A percentile compares a stretch with the other conserved stretches of the same genome.
Conservation (phyloP, 768 basidiomycete genomes). For the Thelephora aurantiotincta region DNA sequence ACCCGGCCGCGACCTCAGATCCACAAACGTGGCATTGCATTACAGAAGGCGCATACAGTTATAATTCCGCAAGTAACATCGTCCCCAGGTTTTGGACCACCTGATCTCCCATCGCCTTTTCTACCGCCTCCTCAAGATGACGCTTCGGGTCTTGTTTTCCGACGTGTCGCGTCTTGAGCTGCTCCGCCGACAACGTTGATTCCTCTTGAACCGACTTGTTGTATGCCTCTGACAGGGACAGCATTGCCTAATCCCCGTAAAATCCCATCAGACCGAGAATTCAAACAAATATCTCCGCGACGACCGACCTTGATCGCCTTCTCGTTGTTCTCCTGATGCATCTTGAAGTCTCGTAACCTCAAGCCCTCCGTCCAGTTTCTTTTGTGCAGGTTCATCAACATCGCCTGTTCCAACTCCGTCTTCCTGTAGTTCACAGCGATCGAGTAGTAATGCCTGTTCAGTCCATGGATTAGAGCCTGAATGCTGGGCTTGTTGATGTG, state of each 20-base stretch:
- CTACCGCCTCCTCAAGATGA: conserved; percentile 93
- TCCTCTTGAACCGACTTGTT: conserved; percentile 98
- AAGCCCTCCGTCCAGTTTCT: conserved; percentile 98
- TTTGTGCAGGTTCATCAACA: conserved; percentile 99
- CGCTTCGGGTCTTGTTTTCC: conserved; percentile 98
- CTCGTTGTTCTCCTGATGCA: conserved; percentile 82
- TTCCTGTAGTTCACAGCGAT: conserved; percentile 97
- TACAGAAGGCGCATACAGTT: conserved; percentile 12
- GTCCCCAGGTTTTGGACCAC: conserved; percentile 92
- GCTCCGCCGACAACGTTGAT: conserved; percentile 83
- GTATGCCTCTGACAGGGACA: conserved; percentile 82
- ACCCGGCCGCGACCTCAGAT: no score
- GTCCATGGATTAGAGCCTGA: conserved; percentile 92
- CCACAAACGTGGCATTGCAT: no score
- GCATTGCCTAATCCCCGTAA: conserved; percentile 58
- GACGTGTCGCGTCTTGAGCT: conserved; percentile 94
- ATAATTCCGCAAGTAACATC: conserved; percentile 88
- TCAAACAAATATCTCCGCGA: conserved; percentile 6
- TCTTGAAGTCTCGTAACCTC: conserved; percentile 79
- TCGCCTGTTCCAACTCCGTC: conserved; percentile 94
- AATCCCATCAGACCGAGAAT: not conserved
- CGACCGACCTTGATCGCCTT: conserved; percentile 79
- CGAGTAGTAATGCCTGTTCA: conserved; percentile 97
- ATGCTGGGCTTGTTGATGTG: conserved; percentile 99
- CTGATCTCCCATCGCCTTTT: conserved; percentile 96